These are phyloP conservation scores for Salvia hispanica DNA, from an alignment of 257 asterid species.

Conservation along the genomic window DNA sequence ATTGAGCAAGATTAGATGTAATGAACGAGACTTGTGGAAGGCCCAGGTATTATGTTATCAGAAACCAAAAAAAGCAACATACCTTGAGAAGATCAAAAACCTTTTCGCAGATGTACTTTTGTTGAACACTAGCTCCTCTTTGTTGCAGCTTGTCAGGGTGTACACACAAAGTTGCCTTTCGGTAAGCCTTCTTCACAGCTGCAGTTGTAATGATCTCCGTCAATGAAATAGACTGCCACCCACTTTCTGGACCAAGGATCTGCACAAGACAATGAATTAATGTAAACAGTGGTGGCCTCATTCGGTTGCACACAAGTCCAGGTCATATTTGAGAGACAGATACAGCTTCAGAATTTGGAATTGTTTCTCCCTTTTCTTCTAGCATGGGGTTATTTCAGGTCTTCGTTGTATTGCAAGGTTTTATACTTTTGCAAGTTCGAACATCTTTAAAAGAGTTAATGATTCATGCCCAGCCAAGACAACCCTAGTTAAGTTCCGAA, in stretches of 20 bases:
- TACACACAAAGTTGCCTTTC: conserved; percentile 90
- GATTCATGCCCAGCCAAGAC: neutral
- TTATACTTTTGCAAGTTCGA: neutral
- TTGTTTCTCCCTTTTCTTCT: neutral
- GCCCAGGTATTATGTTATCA: neutral
- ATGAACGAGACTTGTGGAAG: neutral
- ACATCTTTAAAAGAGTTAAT: neutral
- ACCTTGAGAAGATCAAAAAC: conserved; percentile 98
- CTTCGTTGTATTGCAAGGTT: neutral
- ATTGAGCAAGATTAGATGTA: conserved; percentile 22
- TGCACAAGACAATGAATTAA: conserved; percentile 34
- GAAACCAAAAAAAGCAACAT: conserved; percentile 7
- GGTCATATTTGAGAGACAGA: neutral
- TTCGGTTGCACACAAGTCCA: neutral
- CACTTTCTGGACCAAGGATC: conserved; percentile 88
- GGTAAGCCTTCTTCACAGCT: conserved; percentile 91
- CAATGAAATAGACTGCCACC: conserved; percentile 86
- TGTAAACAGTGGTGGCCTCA: conserved; percentile 19
- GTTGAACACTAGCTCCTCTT: conserved; percentile 89
- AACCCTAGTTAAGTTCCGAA: neutral
- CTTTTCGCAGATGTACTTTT: conserved; percentile 90
- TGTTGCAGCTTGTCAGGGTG: conserved; percentile 99
- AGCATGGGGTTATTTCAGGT: neutral
- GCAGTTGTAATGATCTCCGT: conserved; percentile 79
- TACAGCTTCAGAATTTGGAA: neutral